Conservation (phyloP, 306 rosid genomes). For the Sophora flavescens region DNA sequence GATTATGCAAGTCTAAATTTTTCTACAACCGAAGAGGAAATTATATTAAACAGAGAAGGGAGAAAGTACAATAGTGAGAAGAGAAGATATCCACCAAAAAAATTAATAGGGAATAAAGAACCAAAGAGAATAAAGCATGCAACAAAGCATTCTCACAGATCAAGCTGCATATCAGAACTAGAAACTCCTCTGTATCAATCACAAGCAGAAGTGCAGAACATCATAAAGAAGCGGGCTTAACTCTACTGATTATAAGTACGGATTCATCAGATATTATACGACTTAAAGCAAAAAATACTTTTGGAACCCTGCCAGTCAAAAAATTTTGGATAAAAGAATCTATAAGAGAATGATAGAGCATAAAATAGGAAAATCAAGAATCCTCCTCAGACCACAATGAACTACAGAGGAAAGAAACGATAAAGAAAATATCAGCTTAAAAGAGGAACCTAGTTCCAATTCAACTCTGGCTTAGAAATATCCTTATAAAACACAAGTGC, state of each 20-base stretch:
- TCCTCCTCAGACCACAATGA: background rate
- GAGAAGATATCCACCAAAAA: background rate
- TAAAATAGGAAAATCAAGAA: background rate
- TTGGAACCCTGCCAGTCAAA: background rate
- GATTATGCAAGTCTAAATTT: background rate
- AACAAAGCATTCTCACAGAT: slow-evolving; percentile 16
- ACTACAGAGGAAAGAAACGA: background rate
- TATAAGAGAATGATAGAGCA: background rate
- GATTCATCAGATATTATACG: slow-evolving; percentile 11
- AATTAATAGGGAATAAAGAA: background rate
- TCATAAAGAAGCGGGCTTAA: slow-evolving; percentile 9
- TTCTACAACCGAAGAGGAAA: too few species aligned
- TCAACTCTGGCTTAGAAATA: background rate
- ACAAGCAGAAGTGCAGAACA: slow-evolving; percentile 1
- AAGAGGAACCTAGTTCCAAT: background rate
- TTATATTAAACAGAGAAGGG: background rate
- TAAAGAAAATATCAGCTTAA: background rate
- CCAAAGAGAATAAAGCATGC: slow-evolving; percentile 1
- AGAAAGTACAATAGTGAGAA: slow-evolving; percentile 19
- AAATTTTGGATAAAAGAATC: background rate
- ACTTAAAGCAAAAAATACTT: background rate
- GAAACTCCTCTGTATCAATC: slow-evolving; percentile 4
- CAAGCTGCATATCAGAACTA: background rate
- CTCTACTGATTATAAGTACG: background rate
- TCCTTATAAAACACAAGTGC: background rate